Conservation (phyloP, 139 green algal genomes). For the Chlorella sp. region DNA sequence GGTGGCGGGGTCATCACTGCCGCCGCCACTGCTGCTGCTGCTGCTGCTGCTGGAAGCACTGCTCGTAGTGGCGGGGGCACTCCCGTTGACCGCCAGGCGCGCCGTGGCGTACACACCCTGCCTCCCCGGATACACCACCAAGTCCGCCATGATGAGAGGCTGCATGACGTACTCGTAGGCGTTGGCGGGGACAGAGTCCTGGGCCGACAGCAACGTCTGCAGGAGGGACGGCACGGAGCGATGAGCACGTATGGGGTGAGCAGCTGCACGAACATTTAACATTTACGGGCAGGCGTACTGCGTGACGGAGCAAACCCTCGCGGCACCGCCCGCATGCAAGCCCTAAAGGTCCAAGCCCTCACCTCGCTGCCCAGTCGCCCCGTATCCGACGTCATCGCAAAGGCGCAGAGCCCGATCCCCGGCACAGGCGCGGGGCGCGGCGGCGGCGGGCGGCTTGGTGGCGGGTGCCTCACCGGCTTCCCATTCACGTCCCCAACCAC, state of each 20-base stretch:
- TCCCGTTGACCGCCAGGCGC: too few species aligned
- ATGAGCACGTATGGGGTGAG: neutral
- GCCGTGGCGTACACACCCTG: too few species aligned
- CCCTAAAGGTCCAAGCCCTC: neutral
- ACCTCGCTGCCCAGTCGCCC: constrained; percentile 2
- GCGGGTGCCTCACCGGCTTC: too few species aligned
- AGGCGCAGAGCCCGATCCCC: constrained; percentile 2
- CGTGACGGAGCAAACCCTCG: neutral
- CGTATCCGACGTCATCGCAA: neutral
- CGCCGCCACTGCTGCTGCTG: neutral
- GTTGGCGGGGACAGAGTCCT: neutral
- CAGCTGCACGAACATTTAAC: too few species aligned
- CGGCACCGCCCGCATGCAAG: neutral
- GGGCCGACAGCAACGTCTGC: neutral
- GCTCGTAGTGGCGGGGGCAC: too few species aligned
- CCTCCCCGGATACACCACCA: too few species aligned
- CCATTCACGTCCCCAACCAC: too few species aligned
- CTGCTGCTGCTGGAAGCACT: constrained; percentile 1
- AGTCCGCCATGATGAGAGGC: too few species aligned
- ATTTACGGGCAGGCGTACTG: neutral
- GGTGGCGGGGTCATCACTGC: too few species aligned
- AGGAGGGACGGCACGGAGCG: too few species aligned
- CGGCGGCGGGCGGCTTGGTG: neutral
- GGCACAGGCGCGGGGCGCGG: neutral
- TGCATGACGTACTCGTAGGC: neutral